Evolutionary conservation across 805 yeast species (phyloP), one percentile per base, ranked within the genome.

Genomic region (Pichia gijzeniarum): DNA sequence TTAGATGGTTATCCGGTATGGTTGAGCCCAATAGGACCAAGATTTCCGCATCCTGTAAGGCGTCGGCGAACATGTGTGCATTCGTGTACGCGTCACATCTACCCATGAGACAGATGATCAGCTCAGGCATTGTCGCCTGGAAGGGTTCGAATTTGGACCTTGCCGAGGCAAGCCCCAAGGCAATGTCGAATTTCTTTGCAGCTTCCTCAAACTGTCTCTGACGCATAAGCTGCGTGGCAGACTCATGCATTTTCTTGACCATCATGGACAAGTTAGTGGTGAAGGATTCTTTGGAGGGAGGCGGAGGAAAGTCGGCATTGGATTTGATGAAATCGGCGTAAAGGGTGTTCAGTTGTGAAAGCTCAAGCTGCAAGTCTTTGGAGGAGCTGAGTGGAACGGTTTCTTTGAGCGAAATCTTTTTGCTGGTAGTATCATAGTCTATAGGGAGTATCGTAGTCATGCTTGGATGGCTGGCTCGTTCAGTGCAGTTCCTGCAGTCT

Each of bases 71-170:
- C 43, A 77, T 69, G 35, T 75, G 71, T 43, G 70, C 64, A 60
- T 79, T 70, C 57, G 83, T 65, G 53, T 76, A 71, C 0, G 89
- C 80, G 57, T 85, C 95, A 21, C 86, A 75, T 51, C 90, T 71
- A 41, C 85, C 80, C 71, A 80, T 79, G 44, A 85, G 63, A 58
- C 84, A 76, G 53, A 80, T 72, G 36, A 77, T 72, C 41, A 82
- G 62, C 59, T 85, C 93, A 59, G 80, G 85, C 41, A 84, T 61
- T 22, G 85, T 82, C 14, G 82, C 72, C 50, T 79, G 88, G 61
- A 85, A 85, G 5, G 83, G 70, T 58, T 85, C 93, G 67, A 82
- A 83, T 58, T 82, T 80, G 35, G 82, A 75, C 62, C 93, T 73
- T 54, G 82, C 79, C 39, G 70, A 61, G 14, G 83, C 77, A 73